phyloP scores from a whole-genome alignment of 2,329 filamentous ascomycete genomes.

The Dothiorella sarmentorum region DNA sequence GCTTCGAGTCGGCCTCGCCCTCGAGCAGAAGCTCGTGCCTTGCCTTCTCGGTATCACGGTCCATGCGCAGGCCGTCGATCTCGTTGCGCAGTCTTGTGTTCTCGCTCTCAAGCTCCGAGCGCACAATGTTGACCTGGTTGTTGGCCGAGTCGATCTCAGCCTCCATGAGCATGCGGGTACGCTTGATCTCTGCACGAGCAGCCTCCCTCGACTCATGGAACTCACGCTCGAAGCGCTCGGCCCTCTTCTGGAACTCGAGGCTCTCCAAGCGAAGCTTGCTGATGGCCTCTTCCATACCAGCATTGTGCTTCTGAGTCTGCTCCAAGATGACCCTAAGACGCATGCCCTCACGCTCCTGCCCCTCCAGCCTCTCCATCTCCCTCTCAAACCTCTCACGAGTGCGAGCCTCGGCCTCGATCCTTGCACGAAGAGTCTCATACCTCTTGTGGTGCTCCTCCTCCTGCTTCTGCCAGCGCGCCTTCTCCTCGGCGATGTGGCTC shows the following conservation, averaged over 20 bases:
- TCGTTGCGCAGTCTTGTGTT: slow-evolving; percentile 68
- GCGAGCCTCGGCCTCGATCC: slow-evolving; percentile 45
- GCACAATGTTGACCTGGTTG: slow-evolving; percentile 78
- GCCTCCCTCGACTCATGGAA: slow-evolving; percentile 80
- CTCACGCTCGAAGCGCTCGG: slow-evolving; percentile 71
- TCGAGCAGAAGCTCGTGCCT: slow-evolving; percentile 82
- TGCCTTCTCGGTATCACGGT: slow-evolving; percentile 75
- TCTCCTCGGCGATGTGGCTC: slow-evolving; percentile 77
- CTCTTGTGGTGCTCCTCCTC: slow-evolving; percentile 56
- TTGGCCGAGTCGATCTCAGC: slow-evolving; percentile 79
- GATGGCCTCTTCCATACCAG: slow-evolving; percentile 61
- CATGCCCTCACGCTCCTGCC: slow-evolving; percentile 69
- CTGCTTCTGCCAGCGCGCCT: slow-evolving; percentile 69
- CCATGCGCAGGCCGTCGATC: slow-evolving; percentile 72
- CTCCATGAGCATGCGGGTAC: slow-evolving; percentile 74
- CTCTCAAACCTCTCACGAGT: slow-evolving; percentile 45
- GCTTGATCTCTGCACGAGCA: slow-evolving; percentile 74
- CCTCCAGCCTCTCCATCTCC: slow-evolving; percentile 45
- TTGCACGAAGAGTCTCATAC: slow-evolving; percentile 53
- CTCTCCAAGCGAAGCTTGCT: slow-evolving; percentile 60
- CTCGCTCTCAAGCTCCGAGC: slow-evolving; percentile 78
- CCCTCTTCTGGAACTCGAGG: slow-evolving; percentile 66
- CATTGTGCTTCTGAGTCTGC: slow-evolving; percentile 55
- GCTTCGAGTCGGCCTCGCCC: slow-evolving; percentile 69
- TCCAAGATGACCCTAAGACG: slow-evolving; percentile 73